Evolutionary conservation across 768 basidiomycete species (phyloP).

Genomic region (Tricholoma terreum): DNA sequence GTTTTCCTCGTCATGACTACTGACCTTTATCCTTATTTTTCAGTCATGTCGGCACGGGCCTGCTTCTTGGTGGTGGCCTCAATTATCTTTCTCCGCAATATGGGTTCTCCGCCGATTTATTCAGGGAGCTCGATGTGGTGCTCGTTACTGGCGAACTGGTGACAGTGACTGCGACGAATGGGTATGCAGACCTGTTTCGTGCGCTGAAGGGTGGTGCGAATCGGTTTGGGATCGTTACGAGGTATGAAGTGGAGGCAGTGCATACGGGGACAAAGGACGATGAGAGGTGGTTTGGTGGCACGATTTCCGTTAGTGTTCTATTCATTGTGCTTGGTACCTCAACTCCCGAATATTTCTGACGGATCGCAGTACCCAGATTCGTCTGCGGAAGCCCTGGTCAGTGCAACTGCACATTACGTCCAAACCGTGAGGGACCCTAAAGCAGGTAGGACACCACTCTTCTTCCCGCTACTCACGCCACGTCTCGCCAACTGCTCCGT

Average conservation of each 20-base stretch:
- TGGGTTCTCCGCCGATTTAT: constrained; percentile 38
- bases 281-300: constrained; percentile 37
- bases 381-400: constrained; percentile 34
- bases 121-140: constrained; percentile 40
- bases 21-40: background rate
- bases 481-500: background rate
- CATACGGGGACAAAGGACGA: constrained; percentile 37
- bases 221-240: constrained; percentile 45
- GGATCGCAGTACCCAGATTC: constrained; percentile 32
- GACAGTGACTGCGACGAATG: constrained; percentile 38
- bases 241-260: constrained; percentile 38
- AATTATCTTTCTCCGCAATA: constrained; percentile 37
- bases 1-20: background rate
- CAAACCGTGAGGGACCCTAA: constrained; percentile 37
- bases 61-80: constrained; percentile 42
- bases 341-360: background rate
- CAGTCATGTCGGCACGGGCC: constrained; percentile 41
- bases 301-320: constrained; percentile 28
- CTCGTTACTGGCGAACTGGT: constrained; percentile 38
- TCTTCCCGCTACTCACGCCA: background rate
- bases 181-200: constrained; percentile 41
- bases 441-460: constrained; percentile 28
- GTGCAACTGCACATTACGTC: constrained; percentile 35
- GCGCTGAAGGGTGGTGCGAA: constrained; percentile 46
- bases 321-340: background rate